A percentile compares a stretch with the other conserved stretches of the same genome.
Evolutionary conservation across 148 eudicot genomes (phyloP).

Genomic region (Nepenthes gracilis): DNA sequence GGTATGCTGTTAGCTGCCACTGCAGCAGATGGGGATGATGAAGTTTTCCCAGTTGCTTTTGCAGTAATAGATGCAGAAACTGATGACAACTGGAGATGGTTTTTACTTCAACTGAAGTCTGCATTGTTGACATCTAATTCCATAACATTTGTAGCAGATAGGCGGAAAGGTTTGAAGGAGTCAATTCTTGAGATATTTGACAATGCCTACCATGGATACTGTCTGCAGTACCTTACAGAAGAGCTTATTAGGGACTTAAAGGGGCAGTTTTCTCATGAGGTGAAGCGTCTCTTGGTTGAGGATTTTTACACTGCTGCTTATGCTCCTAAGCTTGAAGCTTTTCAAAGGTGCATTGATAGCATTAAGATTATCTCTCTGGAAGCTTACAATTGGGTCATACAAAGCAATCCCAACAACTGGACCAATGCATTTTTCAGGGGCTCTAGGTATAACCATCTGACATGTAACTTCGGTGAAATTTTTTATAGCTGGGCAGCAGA

Average conservation of each 20-base stretch:
- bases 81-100: constrained; percentile 89
- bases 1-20: constrained; percentile 86
- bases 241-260: constrained; percentile 55
- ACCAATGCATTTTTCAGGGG: constrained; percentile 80
- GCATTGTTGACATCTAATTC: constrained; percentile 42
- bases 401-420: constrained; percentile 74
- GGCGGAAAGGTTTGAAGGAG: constrained; percentile 64
- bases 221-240: constrained; percentile 65
- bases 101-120: constrained; percentile 61
- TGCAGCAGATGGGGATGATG: constrained; percentile 84
- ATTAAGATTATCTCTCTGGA: constrained; percentile 69
- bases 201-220: constrained; percentile 57
- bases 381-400: constrained; percentile 78
- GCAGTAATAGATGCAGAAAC: constrained; percentile 80
- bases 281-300: constrained; percentile 71
- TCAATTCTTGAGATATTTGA: constrained; percentile 65
- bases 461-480: constrained; percentile 73
- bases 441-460: constrained; percentile 70
- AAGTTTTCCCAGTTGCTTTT: constrained; percentile 92
- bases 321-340: constrained; percentile 53
- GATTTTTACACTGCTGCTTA: constrained; percentile 72
- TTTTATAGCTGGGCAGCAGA: constrained; percentile 91
- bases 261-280: constrained; percentile 82
- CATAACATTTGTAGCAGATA: constrained; percentile 72
- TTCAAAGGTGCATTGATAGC: constrained; percentile 46